Conservation (phyloP, 768 basidiomycete species). For the Leccinum boreale region DNA sequence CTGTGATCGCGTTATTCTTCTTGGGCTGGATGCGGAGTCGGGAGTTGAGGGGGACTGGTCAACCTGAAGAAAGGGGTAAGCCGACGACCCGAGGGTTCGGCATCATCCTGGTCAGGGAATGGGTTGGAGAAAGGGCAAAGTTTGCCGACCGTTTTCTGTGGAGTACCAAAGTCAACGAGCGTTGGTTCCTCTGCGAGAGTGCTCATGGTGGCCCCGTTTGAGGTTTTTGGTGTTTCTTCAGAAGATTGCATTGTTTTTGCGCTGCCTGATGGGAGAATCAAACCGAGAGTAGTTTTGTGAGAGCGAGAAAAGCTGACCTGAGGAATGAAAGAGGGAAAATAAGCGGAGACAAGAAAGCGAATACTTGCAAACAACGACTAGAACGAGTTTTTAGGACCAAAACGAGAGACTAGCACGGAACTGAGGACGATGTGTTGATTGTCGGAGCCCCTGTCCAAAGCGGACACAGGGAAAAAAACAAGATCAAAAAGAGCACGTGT, state of each 20-base stretch:
- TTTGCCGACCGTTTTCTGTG: slow-evolving; percentile 29
- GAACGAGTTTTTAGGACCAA: slow-evolving; percentile 14
- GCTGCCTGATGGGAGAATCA: slow-evolving; percentile 30
- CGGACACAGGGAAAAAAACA: slow-evolving; percentile 36
- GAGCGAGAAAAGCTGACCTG: slow-evolving; percentile 13
- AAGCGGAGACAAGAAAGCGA: background rate
- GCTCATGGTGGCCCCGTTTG: slow-evolving; percentile 7
- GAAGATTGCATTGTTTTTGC: slow-evolving; percentile 32
- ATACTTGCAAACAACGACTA: slow-evolving; percentile 7
- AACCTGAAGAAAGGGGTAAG: slow-evolving; percentile 22
- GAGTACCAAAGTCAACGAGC: slow-evolving; percentile 23
- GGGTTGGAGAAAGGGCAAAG: slow-evolving; percentile 29
- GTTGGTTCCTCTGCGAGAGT: slow-evolving; percentile 19
- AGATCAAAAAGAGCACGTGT: slow-evolving; percentile 34
- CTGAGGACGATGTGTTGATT: slow-evolving; percentile 32
- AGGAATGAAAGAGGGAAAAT: background rate
- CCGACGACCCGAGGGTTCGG: slow-evolving; percentile 28
- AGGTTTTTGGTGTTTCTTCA: slow-evolving; percentile 21
- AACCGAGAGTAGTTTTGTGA: background rate
- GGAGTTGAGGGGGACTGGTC: slow-evolving; percentile 20
- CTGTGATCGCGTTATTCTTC: slow-evolving; percentile 33
- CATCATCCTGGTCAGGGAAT: slow-evolving; percentile 25
- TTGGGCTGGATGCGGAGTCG: slow-evolving; percentile 22
- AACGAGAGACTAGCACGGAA: slow-evolving; percentile 10
- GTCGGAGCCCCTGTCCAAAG: slow-evolving; percentile 37